Evolutionary conservation across 1,284 basidiomycete genomes (phyloP).

Genomic region (Ceratobasidium sp.): DNA sequence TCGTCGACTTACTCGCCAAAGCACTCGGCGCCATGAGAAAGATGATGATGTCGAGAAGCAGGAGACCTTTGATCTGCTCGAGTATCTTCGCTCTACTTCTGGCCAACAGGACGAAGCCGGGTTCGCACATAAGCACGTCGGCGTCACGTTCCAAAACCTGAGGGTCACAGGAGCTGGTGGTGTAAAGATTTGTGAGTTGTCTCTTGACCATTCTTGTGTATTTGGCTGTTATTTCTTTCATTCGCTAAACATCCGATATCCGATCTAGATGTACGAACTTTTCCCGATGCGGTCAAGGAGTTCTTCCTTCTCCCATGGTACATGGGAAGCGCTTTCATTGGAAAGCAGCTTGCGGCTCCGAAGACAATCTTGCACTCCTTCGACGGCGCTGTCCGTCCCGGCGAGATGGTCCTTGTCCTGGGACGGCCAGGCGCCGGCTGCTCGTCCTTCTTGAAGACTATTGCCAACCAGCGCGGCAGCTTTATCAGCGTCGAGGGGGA

Average conservation of each 20-base stretch:
- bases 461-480: constrained; percentile 68
- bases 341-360: constrained; percentile 38
- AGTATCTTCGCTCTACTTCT: constrained; percentile 38
- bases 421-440: constrained; percentile 69
- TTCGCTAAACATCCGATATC: constrained; percentile 52
- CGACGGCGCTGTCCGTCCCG: constrained; percentile 60
- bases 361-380: constrained; percentile 53
- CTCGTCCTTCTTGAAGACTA: constrained; percentile 69
- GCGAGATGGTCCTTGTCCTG: constrained; percentile 71
- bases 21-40: constrained; percentile 7
- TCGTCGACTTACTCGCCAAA: constrained; percentile 43
- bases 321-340: neutral
- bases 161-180: constrained; percentile 64
- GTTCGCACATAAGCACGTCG: constrained; percentile 86
- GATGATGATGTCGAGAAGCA: constrained; percentile 39
- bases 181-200: constrained; percentile 67
- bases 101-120: constrained; percentile 70
- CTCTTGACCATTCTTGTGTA: constrained; percentile 52
- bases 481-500: constrained; percentile 63
- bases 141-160: constrained; percentile 83
- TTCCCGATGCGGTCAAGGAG: constrained; percentile 70
- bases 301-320: constrained; percentile 72
- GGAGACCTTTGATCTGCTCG: constrained; percentile 42
- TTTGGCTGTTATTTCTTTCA: too few relatives aligned
- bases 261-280: constrained; percentile 62